Conservation (phyloP, 1,139 yeast genomes). For the Pichia sp. region DNA sequence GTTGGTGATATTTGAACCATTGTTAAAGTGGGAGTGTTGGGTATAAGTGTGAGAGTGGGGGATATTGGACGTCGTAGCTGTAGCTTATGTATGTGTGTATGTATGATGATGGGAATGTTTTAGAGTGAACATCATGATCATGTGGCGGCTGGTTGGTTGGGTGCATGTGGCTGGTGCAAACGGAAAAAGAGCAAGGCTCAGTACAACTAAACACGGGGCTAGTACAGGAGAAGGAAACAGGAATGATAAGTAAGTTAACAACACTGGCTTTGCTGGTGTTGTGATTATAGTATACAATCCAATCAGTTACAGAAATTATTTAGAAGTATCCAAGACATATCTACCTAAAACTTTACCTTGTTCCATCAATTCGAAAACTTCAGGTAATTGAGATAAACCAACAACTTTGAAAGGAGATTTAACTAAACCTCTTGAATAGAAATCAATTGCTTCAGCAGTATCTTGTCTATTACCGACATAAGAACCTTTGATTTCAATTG, state of each 20-base stretch:
- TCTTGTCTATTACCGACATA: constrained; percentile 79
- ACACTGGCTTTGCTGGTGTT: too few species aligned
- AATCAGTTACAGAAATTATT: constrained; percentile 31
- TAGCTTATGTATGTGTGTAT: not conserved
- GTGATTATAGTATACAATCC: not conserved
- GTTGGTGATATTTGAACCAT: constrained; percentile 13
- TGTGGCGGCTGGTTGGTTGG: too few species aligned
- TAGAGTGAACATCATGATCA: not conserved
- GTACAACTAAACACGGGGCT: too few species aligned
- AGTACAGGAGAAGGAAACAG: too few species aligned
- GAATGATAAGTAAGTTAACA: too few species aligned
- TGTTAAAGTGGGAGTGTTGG: not conserved
- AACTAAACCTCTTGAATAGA: constrained; percentile 62
- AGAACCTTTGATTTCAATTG: constrained; percentile 60
- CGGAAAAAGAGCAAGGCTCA: too few species aligned
- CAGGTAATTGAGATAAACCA: constrained; percentile 58
- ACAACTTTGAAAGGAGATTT: constrained; percentile 63
- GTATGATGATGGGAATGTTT: too few species aligned
- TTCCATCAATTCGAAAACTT: constrained; percentile 59
- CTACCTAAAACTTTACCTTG: constrained; percentile 66
- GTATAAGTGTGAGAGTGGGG: not conserved
- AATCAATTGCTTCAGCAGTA: constrained; percentile 68
- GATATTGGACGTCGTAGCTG: not conserved
- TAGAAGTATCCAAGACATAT: constrained; percentile 65
- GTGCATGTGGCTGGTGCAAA: too few species aligned